Evolutionary conservation across 1,284 basidiomycete species (phyloP), one percentile per base, ranked within the genome.

Genomic region (Phaffia rhodozyma): DNA sequence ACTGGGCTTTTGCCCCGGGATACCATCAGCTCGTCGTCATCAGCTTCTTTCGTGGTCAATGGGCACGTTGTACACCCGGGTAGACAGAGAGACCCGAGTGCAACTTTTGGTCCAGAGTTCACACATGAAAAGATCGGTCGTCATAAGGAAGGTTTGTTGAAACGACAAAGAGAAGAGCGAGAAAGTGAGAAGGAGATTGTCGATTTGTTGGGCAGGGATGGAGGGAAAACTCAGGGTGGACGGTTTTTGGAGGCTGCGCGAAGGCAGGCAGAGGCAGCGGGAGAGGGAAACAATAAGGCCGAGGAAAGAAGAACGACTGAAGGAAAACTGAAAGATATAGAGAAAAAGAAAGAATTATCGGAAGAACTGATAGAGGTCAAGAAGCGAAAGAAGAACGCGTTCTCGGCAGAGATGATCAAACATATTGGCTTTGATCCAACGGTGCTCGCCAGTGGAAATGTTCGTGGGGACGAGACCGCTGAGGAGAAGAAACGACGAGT

Each of bases 11-110:
- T 72, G n/a, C 74, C 74, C 11, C 65, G 66, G 0, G 55, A 34
- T n/a, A 72, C 71, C 0, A 32, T 68, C 0, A 49, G 50, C 68
- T 68, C 65, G 34, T 30, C 63, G 27, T 73, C 58, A 75, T 74
- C 16, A 77, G 76, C 11, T 79, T 62, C 87, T 7, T 92, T 91
- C 71, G 78, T 91, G 55, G 79, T 92, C n/a, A 83, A 83, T 0
- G 86, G 87, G 66, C 16, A 86, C 73, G 76, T 88, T 65, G 79
- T 89, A 69, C 7, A 70, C 16, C 75, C 77, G 51, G 78, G 80
- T 13, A 0, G 48, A 20, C 18, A 60, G 59, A 47, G 34, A 38
- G n/a, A 30, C 47, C 51, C 47, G 16, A 43, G 71, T n/a, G 68
- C 76, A 9, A 80, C 81, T 58, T 73, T 79, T 21, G 73, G 72